These are phyloP conservation scores for Venustampulla echinocandica DNA, from an alignment of 495 filamentous ascomycete genomes.

Conservation along the genomic window DNA sequence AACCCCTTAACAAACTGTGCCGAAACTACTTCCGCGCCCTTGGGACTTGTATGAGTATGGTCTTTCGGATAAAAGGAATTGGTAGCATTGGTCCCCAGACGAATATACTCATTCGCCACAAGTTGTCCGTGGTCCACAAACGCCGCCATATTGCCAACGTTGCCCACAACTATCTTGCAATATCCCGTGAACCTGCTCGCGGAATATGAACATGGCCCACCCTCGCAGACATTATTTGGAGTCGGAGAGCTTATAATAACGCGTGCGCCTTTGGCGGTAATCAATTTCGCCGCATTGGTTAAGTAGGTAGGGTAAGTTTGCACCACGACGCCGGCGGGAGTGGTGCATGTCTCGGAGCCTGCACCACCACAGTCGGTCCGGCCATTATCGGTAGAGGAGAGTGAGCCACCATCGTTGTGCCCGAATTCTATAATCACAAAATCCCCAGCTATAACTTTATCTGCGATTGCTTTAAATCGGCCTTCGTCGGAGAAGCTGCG, in stretches of 20 bases:
- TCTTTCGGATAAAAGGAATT: conserved; percentile 48
- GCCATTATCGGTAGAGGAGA: conserved; percentile 47
- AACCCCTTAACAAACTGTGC: conserved; percentile 56
- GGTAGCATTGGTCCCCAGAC: conserved; percentile 37
- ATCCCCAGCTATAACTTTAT: conserved; percentile 39
- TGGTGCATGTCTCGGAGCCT: conserved; percentile 44
- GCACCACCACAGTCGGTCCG: conserved; percentile 49
- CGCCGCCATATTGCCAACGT: conserved; percentile 29
- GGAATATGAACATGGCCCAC: conserved; percentile 35
- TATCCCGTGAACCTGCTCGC: conserved; percentile 50
- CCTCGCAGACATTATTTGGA: conserved; percentile 56
- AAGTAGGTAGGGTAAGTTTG: conserved; percentile 35
- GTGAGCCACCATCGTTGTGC: conserved; percentile 57
- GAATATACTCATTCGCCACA: conserved; percentile 41
- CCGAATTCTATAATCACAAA: conserved; percentile 37
- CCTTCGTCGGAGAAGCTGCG: conserved; percentile 53
- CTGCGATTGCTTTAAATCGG: conserved; percentile 47
- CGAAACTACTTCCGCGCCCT: conserved; percentile 48
- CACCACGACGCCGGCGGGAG: conserved; percentile 13
- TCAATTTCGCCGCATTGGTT: conserved; percentile 41
- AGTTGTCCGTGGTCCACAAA: conserved; percentile 58
- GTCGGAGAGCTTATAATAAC: conserved; percentile 56
- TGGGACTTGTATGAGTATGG: conserved; percentile 56
- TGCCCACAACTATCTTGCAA: conserved; percentile 40
- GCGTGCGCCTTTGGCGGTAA: conserved; percentile 49